phyloP scores from a whole-genome alignment of 352 stramenopile genomes.

The Phytophthora chlamydospora region DNA sequence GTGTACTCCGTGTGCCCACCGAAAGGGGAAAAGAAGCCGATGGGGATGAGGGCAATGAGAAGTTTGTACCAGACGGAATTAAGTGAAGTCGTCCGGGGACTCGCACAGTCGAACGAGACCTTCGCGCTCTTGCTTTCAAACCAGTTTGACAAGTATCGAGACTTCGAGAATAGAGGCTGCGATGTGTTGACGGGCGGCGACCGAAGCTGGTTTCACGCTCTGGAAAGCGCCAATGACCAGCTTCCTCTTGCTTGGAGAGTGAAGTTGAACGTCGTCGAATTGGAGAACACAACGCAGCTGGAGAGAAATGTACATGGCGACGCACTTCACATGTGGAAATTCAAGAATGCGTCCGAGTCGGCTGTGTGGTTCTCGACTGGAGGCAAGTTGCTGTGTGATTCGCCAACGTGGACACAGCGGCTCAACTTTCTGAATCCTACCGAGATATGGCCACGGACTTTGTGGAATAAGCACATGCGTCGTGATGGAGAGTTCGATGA shows the following conservation, averaged over 20 bases:
- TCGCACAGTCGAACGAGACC: too few relatives aligned
- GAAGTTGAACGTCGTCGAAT: not conserved
- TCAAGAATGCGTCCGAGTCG: not conserved
- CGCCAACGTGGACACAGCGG: not conserved
- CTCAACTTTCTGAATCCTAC: conserved; percentile 4
- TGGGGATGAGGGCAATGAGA: too few relatives aligned
- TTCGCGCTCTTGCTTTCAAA: too few relatives aligned
- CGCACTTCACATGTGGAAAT: not conserved
- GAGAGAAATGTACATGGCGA: not conserved
- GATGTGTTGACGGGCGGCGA: not conserved
- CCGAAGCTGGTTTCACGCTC: not conserved
- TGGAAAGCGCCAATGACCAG: not conserved
- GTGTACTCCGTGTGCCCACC: not conserved
- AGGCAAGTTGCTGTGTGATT: not conserved
- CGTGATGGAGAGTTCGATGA: not conserved
- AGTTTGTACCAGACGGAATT: too few relatives aligned
- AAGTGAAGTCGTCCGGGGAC: too few relatives aligned
- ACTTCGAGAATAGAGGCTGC: not conserved
- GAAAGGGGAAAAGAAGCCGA: too few relatives aligned
- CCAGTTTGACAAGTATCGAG: too few relatives aligned
- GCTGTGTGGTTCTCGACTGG: conserved; percentile 1
- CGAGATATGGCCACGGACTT: too few relatives aligned
- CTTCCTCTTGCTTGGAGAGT: not conserved
- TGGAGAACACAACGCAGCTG: not conserved
- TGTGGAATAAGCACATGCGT: conserved; percentile 3